Evolutionary conservation across 331 rosid species (phyloP).

Genomic region (Quercus lobata): DNA sequence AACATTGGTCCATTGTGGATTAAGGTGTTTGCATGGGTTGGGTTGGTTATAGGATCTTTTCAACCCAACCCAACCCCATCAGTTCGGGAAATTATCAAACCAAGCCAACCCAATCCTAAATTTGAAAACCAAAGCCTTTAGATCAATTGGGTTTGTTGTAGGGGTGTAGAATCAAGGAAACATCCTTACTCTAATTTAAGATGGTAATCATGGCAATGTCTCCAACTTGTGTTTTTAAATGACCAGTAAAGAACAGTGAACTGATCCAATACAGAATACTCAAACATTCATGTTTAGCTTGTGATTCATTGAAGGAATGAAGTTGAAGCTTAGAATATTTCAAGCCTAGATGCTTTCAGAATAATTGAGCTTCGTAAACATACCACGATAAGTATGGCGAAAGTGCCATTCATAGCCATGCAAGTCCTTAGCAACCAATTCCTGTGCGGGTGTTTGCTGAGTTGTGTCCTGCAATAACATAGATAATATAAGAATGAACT

Average conservation of each 20-base stretch:
- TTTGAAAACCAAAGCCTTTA: no score
- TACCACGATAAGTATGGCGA: constrained; percentile 69
- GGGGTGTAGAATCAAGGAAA: neutral
- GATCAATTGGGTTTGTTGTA: no score
- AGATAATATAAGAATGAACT: constrained; percentile 5
- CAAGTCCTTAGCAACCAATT: constrained; percentile 57
- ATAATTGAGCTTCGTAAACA: neutral
- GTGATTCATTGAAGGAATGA: neutral
- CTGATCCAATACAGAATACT: neutral
- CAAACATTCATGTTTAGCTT: neutral
- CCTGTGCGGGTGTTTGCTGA: constrained; percentile 52
- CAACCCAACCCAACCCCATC: no score
- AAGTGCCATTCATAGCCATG: constrained; percentile 67
- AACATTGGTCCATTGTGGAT: neutral
- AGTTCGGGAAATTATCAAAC: no score
- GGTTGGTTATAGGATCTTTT: no score
- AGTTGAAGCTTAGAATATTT: neutral
- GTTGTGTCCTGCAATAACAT: constrained; percentile 53
- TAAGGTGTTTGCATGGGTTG: neutral
- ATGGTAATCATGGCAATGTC: neutral
- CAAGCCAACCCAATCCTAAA: no score
- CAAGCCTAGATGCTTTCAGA: neutral
- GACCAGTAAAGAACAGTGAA: neutral
- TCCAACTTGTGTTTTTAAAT: neutral
- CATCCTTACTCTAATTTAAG: no score